Conservation (phyloP, 495 filamentous ascomycete species). For the Cryomyces minteri region DNA sequence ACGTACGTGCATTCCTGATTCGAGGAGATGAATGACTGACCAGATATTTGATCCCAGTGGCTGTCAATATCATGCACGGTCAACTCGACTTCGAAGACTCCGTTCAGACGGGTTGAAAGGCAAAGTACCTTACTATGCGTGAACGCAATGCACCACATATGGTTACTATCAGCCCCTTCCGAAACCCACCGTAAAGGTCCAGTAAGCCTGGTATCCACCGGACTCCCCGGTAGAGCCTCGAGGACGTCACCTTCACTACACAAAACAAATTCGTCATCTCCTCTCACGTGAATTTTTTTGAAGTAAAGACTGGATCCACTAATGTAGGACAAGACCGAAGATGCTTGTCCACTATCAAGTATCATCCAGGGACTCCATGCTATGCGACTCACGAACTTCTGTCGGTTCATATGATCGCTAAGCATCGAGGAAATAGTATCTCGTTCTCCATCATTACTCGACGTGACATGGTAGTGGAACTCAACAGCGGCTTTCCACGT, state of each 20-base stretch:
- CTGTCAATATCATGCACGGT: not conserved
- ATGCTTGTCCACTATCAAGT: not conserved
- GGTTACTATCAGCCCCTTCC: not conserved
- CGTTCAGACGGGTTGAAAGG: not conserved
- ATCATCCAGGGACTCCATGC: not conserved
- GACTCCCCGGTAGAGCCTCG: no score
- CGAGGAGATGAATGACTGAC: not conserved
- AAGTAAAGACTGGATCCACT: no score
- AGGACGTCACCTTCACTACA: no score
- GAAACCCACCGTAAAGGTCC: no score
- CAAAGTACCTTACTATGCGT: not conserved
- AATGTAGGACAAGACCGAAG: not conserved
- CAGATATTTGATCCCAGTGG: not conserved
- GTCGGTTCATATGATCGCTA: not conserved
- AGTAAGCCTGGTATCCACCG: no score
- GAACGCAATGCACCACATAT: not conserved
- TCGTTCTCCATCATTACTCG: no score
- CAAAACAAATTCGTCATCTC: no score
- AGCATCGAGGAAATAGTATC: no score
- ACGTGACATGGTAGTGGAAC: not conserved
- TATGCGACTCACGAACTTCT: not conserved
- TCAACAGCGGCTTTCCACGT: not conserved
- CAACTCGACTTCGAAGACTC: not conserved
- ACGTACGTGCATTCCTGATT: not conserved
- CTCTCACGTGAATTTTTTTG: no score